Conservation (phyloP, 1,284 basidiomycete species). For the Mycena sp. region DNA sequence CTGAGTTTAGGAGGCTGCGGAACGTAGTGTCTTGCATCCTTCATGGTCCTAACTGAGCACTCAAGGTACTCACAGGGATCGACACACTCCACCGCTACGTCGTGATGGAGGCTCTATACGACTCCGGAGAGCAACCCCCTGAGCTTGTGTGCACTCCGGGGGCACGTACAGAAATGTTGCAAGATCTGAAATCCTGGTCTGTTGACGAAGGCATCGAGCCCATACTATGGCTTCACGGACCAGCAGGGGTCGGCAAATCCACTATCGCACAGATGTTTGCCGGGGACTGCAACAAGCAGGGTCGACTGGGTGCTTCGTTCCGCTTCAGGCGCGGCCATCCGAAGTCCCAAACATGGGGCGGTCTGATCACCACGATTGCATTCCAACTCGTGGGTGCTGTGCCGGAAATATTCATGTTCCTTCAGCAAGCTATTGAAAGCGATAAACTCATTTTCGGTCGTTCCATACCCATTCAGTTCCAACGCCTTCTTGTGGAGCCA, state of each 20-base stretch:
- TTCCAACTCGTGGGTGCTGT: conserved; percentile 17
- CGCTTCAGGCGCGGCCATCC: conserved; percentile 29
- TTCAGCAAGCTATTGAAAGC: conserved; percentile 2
- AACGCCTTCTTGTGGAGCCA: conserved; percentile 17
- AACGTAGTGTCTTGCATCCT: too few species aligned
- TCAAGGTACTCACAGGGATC: background rate
- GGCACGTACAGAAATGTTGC: background rate
- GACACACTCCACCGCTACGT: background rate
- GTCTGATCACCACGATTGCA: conserved; percentile 24
- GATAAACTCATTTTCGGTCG: conserved; percentile 22
- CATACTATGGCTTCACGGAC: conserved; percentile 32
- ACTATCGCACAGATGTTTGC: conserved; percentile 29
- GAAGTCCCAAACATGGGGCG: background rate
- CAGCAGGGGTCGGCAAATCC: conserved; percentile 33
- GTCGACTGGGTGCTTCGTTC: conserved; percentile 30
- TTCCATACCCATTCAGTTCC: conserved; percentile 15
- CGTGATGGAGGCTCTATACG: background rate
- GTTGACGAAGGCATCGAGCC: background rate
- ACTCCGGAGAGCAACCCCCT: background rate
- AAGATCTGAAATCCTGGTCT: background rate
- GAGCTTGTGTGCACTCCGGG: background rate
- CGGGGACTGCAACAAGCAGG: conserved; percentile 9
- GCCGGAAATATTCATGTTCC: background rate
- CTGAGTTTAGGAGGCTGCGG: too few species aligned
- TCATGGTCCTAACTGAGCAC: too few species aligned